A percentile compares a stretch with the other conserved stretches of the same genome.
These are phyloP conservation scores for Myxozyma kluyveri DNA, from an alignment of 805 yeast genomes.

Conservation along the genomic window DNA sequence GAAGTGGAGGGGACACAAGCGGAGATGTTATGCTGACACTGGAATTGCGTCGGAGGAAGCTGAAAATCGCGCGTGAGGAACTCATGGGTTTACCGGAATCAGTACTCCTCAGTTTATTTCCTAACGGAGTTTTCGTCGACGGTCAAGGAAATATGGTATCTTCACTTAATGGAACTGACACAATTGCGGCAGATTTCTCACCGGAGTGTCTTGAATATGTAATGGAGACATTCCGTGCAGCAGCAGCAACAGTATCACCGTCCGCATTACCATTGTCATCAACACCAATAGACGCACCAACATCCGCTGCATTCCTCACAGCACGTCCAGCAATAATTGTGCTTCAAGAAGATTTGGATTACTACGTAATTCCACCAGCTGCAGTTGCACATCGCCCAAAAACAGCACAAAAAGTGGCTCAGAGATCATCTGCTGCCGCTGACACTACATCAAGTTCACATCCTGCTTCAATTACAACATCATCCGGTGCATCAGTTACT, in stretches of 20 bases:
- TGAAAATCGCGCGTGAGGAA: conserved; percentile 81
- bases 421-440: neutral
- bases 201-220: conserved; percentile 86
- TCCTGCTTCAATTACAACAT: neutral
- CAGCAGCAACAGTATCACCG: conserved; percentile 5
- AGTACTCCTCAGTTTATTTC: conserved; percentile 78
- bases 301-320: conserved; percentile 50
- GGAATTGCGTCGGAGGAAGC: conserved; percentile 70
- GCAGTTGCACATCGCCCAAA: conserved; percentile 35
- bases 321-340: conserved; percentile 89
- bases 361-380: conserved; percentile 78
- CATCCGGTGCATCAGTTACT: neutral
- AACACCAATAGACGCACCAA: neutral
- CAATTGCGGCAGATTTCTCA: conserved; percentile 48
- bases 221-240: conserved; percentile 58
- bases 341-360: conserved; percentile 89
- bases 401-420: neutral
- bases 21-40: conserved; percentile 47
- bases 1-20: no score
- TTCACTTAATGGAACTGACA: conserved; percentile 58
- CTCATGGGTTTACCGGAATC: conserved; percentile 90
- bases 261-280: conserved; percentile 6
- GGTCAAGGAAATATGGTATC: conserved; percentile 72
- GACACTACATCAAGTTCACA: neutral
- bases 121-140: conserved; percentile 85